Base-by-base conservation (phyloP, 495 filamentous ascomycete species). In the Bombardia bombarda region DNA sequence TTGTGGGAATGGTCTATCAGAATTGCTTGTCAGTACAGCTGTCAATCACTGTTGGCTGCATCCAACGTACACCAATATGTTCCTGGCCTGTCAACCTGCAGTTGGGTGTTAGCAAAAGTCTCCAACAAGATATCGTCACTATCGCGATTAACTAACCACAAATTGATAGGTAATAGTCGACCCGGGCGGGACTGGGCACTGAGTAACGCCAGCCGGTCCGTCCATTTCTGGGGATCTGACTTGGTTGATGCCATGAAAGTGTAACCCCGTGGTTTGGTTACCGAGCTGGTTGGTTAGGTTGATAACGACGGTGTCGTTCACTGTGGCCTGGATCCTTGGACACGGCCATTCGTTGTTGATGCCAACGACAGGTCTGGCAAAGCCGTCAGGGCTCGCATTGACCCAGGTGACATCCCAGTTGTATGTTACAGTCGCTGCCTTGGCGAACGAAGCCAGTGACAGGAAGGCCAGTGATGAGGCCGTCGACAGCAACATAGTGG, bases 181-280 rank as follows among this genome's bases (percentile, higher is more conserved):
- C 2, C 77, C 79, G 1, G 86, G 84, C 13, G 75, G 65, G 7
- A 89, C 62, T 4, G 80, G 72, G 46, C 86, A 92, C 53, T 90
- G 86, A 3, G 77, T 81, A 13, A 77, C 74, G 38, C 76, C 75
- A 3, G 72, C 67, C 5, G 86, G 69, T 0, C 87, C 87, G 54
- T 93, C 87, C 86, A 90, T 90, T 9, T 72, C 58, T 14, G 68
- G 77, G 5, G 82, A 83, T 19, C 69, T 72, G 52, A 82, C 72
- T 57, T 87, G 83, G 57, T 74, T 86, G 53, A 90, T 69, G 16
- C 87, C 87, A 57, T 93, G 87, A 58, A 81, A 93, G 66, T 93
- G 87, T 4, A 92, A 62, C 25, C 75, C 77, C 2, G 84, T 82
- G n/a, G 67, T 74, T 56, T 87, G 66, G 52, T 90, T 81, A 6